These are phyloP conservation scores for Diospyros lotus DNA, from an alignment of 148 eudicot genomes.

Conservation along the genomic window DNA sequence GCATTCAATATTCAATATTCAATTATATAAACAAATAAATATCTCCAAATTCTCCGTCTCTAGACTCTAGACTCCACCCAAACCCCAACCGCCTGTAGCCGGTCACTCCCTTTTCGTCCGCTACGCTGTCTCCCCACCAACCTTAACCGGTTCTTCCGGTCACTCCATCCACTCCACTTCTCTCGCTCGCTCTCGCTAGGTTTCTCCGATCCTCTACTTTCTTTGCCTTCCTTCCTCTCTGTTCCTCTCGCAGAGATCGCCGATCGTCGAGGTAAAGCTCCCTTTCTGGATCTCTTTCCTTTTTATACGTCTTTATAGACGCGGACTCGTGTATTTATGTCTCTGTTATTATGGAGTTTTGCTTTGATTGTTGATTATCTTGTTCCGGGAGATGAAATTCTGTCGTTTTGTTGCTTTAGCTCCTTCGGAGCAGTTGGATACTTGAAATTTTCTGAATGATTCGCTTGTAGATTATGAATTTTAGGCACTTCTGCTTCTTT, in stretches of 20 bases:
- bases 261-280: conserved; percentile 10
- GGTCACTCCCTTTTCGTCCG: neutral
- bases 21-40: no score
- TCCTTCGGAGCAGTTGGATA: neutral
- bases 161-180: neutral
- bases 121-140: neutral
- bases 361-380: neutral
- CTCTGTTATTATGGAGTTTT: no score
- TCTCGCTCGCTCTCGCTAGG: conserved; percentile 12
- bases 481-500: neutral
- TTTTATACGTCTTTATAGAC: neutral
- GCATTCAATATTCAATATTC: no score
- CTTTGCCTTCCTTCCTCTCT: neutral
- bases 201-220: neutral
- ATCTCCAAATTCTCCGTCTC: neutral
- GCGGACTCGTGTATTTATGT: neutral
- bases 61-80: no score
- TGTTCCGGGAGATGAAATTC: neutral
- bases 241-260: conserved; percentile 7
- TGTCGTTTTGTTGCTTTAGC: neutral
- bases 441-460: neutral
- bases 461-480: neutral
- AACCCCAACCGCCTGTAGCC: neutral
- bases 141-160: conserved; percentile 11
- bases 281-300: neutral